Base-by-base conservation (phyloP, 1,284 basidiomycete genomes). In the Lentinula novae-zelandiae region DNA sequence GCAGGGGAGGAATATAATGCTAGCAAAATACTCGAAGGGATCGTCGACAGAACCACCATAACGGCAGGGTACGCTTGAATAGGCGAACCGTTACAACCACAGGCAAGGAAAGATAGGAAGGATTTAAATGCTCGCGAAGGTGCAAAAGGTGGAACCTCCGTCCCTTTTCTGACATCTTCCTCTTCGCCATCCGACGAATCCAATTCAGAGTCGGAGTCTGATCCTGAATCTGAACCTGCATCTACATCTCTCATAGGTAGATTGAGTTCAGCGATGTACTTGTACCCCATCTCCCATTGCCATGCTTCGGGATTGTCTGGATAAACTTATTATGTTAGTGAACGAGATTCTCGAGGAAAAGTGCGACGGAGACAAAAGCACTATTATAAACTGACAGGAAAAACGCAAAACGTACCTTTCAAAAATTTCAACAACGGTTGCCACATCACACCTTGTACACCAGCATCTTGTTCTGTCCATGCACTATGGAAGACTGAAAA, bases 51-150 rank as follows among this genome's bases (percentile, higher is more conserved):
- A 27, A 95, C 80, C 42, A 96, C 76, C 8, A 95, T 74, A 34
- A 95, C 77, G 0, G 86, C 80, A 0, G 92, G 91, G 69, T 95
- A 96, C 2, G 89, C 89, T 64, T 89, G 81, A 3, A 81, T 65
- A 0, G 92, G 87, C n/a, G 86, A 86, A 0, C 89, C 89, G 9
- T 82, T 82, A 70, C 93, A 95, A 7, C 86, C 92, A 1, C 84
- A 73, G 64, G 86, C 78, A 15, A 96, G 78, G 75, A 93, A 95
- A 33, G 78, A 79, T 31, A 92, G 71, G 71, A 95, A 92, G 40
- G 89, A 84, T n/a, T 69, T 69, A 67, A 89, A 93, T 1, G 87
- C 80, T n/a, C 72, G 66, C 3, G 81, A 81, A 42, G 40, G 7
- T 27, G 48, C 1, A 22, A 5, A 12, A 13, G 68, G 67, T 46